Evolutionary conservation across 371 early-diverging fungal species (phyloP), one percentile per base, ranked within the genome.

Genomic region (Mortierella sp.): DNA sequence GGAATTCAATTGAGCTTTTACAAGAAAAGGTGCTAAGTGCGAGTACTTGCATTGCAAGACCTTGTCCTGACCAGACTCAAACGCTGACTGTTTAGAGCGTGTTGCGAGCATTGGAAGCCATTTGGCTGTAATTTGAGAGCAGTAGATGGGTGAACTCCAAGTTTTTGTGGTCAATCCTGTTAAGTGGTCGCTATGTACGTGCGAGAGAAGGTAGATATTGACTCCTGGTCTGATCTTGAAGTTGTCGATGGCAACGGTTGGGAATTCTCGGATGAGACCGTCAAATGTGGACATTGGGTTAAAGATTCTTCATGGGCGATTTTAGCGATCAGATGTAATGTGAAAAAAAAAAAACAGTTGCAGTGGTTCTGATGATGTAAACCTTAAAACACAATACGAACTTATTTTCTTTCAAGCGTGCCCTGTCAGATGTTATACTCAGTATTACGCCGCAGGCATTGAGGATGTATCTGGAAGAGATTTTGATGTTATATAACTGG

Each of bases 211-310:
- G 40, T 75, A 84, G 40, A 83, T 67, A 10, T 69, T 68, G 28
- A 79, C 72, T 10, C 78, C 76, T 1, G 64, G 47, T n/a, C 79
- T 71, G 8, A 40, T 28, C 26, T 32, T 64, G 61, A 86, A 86
- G 34, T 81, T 72, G 59, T 86, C 86, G 68, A 86, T 85, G 19
- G 79, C 70, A 6, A 86, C 68, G 23, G 68, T 53, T 4, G 86
- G 86, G 69, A 85, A 86, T 62, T 86, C 86, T 26, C 82, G 78
- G 49, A 86, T 82, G 57, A 76, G 77, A 5, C 86, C 86, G 43
- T 86, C 83, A 71, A 85, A 85, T 19, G 84, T 83, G 29, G 77
- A 83, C 84, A 85, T 85, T 74, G 10, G 35, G 35, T 22, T 15
- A 22, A 54, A 19, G 35, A 45, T 59, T 40, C 43, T 26, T 42